Evolutionary conservation across 306 rosid species (phyloP).

Genomic region (Castanea mollissima): DNA sequence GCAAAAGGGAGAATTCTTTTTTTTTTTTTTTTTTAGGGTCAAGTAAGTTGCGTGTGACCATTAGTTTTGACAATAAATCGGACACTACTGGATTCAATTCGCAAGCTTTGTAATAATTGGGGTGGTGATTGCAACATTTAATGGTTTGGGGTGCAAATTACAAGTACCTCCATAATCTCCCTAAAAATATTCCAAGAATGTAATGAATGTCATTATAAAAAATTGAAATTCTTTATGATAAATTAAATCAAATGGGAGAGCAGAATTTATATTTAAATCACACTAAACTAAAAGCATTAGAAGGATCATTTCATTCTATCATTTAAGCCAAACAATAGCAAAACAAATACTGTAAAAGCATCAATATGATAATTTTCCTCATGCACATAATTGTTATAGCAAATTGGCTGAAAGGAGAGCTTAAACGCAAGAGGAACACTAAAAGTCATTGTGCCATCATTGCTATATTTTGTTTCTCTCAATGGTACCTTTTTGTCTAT

Average conservation of each 20-base stretch:
- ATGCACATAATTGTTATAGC: not conserved
- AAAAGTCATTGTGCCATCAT: not conserved
- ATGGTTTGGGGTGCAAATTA: no score
- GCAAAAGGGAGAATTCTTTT: no score
- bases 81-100: no score
- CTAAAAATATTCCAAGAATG: not conserved
- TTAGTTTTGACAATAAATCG: no score
- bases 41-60: no score
- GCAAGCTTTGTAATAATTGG: no score
- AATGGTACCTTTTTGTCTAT: not conserved
- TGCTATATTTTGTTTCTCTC: not conserved
- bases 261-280: not conserved
- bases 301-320: not conserved
- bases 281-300: not conserved
- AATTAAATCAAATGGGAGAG: not conserved
- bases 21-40: no score
- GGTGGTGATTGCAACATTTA: no score
- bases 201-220: not conserved
- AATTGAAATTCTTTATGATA: not conserved
- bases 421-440: not conserved
- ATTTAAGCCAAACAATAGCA: not conserved
- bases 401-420: not conserved
- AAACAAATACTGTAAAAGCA: not conserved
- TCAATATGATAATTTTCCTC: not conserved
- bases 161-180: no score